Percentiles rank a stretch among this genome's conserved stretches.
Conservation (phyloP, 2,329 filamentous ascomycete species). For the Samsoniella hepiali region DNA sequence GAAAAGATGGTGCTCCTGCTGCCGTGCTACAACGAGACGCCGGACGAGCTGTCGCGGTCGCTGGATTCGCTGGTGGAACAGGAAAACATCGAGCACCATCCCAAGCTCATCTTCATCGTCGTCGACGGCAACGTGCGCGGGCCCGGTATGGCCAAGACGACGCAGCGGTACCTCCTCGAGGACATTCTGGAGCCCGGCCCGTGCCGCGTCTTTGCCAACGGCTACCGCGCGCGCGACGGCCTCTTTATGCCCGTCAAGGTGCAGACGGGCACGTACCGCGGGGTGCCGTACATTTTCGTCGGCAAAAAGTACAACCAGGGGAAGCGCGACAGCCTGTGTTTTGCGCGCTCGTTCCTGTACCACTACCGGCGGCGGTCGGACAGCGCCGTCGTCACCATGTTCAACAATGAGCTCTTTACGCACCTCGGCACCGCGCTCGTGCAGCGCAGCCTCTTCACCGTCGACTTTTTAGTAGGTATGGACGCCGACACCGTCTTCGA, state of each 20-base stretch:
- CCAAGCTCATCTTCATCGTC: conserved; percentile 44
- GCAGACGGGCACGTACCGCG: conserved; percentile 43
- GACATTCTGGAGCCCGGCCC: conserved; percentile 41
- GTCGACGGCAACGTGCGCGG: conserved; percentile 47
- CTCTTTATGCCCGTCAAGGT: conserved; percentile 45
- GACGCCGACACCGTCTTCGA: conserved; percentile 48
- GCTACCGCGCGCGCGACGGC: conserved; percentile 45
- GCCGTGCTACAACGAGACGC: conserved; percentile 49
- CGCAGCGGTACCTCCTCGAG: conserved; percentile 44
- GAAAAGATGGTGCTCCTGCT: conserved; percentile 45
- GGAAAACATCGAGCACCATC: conserved; percentile 40
- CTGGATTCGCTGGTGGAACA: conserved; percentile 46
- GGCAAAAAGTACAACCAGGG: conserved; percentile 49
- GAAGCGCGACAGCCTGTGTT: conserved; percentile 48
- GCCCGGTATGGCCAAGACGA: conserved; percentile 46
- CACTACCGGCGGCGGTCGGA: conserved; percentile 44
- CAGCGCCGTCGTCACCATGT: conserved; percentile 42
- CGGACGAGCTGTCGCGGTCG: conserved; percentile 41
- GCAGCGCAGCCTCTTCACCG: conserved; percentile 36
- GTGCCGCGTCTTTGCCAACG: conserved; percentile 36
- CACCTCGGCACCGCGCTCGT: conserved; percentile 39
- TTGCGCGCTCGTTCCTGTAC: conserved; percentile 47
- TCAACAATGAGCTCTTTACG: conserved; percentile 43
- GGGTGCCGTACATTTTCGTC: conserved; percentile 45
- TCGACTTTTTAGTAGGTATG: conserved; percentile 46